These are phyloP conservation scores for Aspergillus ochraceus DNA, from an alignment of 2,329 filamentous ascomycete genomes.

Conservation along the genomic window DNA sequence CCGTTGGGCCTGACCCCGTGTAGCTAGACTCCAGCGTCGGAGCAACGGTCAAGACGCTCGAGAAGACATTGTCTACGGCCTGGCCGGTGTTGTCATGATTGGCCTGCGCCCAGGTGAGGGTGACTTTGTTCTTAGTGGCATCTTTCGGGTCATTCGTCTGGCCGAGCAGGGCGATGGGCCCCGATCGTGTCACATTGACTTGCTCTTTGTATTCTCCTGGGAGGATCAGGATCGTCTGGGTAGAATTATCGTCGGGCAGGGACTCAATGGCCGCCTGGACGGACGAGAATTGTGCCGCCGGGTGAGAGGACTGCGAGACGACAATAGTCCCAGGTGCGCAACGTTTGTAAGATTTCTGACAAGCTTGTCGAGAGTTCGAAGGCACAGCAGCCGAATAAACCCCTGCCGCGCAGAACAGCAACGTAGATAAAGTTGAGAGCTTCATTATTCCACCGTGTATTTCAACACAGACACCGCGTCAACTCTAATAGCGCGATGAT, in stretches of 20 bases:
- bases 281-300: conserved; percentile 31
- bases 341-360: conserved; percentile 24
- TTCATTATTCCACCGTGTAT: background rate
- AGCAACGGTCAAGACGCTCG: conserved; percentile 61
- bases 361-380: conserved; percentile 18
- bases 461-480: background rate
- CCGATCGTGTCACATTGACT: conserved; percentile 63
- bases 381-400: background rate
- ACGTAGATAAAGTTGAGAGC: background rate
- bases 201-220: conserved; percentile 64
- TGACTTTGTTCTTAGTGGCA: conserved; percentile 53
- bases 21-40: conserved; percentile 63
- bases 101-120: conserved; percentile 59
- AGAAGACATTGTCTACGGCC: conserved; percentile 60
- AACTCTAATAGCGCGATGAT: background rate
- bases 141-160: conserved; percentile 52
- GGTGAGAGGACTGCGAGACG: conserved; percentile 25
- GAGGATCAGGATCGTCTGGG: conserved; percentile 59
- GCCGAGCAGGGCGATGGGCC: conserved; percentile 63
- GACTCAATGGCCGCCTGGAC: conserved; percentile 52
- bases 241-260: conserved; percentile 46
- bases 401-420: background rate
- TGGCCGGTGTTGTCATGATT: conserved; percentile 46
- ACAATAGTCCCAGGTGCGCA: conserved; percentile 31
- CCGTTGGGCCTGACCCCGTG: conserved; percentile 63